A percentile compares a stretch with the other conserved stretches of the same genome.
Conservation (phyloP, 2,329 filamentous ascomycete species). For the Nemania sp. region DNA sequence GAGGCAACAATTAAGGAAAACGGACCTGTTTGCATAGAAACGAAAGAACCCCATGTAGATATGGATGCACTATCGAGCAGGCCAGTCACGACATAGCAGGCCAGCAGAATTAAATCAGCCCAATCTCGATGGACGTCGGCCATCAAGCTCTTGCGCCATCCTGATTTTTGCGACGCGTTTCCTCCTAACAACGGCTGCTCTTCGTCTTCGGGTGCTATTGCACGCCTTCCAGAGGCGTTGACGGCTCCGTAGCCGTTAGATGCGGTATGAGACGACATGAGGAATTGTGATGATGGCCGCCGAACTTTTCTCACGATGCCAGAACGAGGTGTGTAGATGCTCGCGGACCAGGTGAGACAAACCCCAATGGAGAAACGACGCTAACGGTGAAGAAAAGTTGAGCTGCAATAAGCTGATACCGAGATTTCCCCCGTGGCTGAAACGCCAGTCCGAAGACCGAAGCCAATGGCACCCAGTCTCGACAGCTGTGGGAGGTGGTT, state of each 20-base stretch:
- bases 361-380: background rate
- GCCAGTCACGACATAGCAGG: conserved; percentile 77
- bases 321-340: background rate
- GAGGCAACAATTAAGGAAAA: conserved; percentile 9
- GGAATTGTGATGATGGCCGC: background rate
- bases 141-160: conserved; percentile 42
- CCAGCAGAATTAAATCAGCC: conserved; percentile 69
- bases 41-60: conserved; percentile 78
- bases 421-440: background rate
- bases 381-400: background rate
- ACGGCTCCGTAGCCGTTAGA: conserved; percentile 37
- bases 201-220: conserved; percentile 31
- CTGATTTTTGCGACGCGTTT: conserved; percentile 20
- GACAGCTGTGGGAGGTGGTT: conserved; percentile 10
- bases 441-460: background rate
- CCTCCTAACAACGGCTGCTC: conserved; percentile 40
- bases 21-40: conserved; percentile 79
- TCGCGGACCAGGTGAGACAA: background rate
- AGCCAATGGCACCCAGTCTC: background rate
- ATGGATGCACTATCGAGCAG: conserved; percentile 76
- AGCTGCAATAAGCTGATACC: background rate
- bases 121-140: conserved; percentile 61
- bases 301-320: background rate
- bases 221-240: conserved; percentile 17
- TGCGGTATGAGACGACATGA: conserved; percentile 19